A percentile compares a stretch with the other conserved stretches of the same genome.
These are phyloP conservation scores for Trapa bicornis DNA, from an alignment of 345 rosid species.

Conservation along the genomic window DNA sequence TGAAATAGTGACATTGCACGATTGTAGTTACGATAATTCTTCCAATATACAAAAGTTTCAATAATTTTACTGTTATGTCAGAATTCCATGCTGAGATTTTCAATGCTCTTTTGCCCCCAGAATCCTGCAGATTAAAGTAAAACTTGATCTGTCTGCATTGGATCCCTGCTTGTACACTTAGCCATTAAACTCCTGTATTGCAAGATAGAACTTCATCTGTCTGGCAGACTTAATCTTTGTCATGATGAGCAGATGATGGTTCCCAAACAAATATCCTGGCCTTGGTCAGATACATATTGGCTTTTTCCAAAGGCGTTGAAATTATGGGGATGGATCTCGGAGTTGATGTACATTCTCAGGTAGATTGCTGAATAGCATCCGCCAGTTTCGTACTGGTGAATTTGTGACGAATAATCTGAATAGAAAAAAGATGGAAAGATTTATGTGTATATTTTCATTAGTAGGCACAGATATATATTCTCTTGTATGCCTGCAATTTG, in stretches of 20 bases:
- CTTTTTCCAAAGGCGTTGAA: background rate
- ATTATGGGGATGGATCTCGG: background rate
- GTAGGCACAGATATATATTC: background rate
- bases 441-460: background rate
- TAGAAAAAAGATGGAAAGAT: background rate
- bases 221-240: background rate
- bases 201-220: background rate
- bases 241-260: constrained; percentile 4
- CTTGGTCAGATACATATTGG: background rate
- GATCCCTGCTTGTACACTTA: background rate
- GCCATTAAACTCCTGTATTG: background rate
- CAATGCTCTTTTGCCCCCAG: background rate
- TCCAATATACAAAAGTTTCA: background rate
- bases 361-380: constrained; percentile 2
- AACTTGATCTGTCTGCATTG: background rate
- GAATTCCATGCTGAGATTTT: background rate
- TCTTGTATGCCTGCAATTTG: background rate
- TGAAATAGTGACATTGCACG: background rate
- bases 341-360: background rate
- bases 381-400: background rate
- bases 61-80: background rate
- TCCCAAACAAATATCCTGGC: constrained; percentile 1
- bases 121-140: background rate
- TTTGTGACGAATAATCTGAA: background rate
- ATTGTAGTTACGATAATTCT: background rate